Conservation (phyloP, 2,329 filamentous ascomycete genomes). For the Lasiodiplodia citricola region DNA sequence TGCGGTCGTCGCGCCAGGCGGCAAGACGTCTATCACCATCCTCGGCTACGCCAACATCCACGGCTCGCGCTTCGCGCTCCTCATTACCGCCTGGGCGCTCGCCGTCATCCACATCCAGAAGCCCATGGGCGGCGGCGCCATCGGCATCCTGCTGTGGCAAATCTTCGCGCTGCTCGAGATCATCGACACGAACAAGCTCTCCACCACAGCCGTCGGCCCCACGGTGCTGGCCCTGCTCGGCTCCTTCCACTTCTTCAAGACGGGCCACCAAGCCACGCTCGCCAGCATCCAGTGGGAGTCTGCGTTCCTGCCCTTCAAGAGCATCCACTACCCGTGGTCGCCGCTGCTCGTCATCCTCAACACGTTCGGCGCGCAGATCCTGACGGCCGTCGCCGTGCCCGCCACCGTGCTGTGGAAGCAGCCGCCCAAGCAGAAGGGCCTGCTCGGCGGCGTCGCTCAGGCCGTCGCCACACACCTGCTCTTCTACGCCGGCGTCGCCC, state of each 20-base stretch:
- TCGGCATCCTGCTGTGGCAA: conserved; percentile 85
- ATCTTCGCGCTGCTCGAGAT: conserved; percentile 76
- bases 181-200: conserved; percentile 61
- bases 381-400: conserved; percentile 80
- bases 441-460: conserved; percentile 73
- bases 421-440: conserved; percentile 67
- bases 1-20: conserved; percentile 36
- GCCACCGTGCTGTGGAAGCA: conserved; percentile 89
- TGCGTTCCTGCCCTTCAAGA: conserved; percentile 86
- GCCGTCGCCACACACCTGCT: conserved; percentile 76
- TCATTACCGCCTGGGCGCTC: conserved; percentile 78
- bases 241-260: conserved; percentile 96
- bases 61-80: conserved; percentile 85
- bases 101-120: conserved; percentile 84
- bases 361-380: conserved; percentile 85
- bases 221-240: conserved; percentile 85
- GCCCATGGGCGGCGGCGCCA: conserved; percentile 87
- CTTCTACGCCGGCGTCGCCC: conserved; percentile 81
- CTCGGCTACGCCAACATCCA: conserved; percentile 93
- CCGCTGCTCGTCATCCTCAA: conserved; percentile 83
- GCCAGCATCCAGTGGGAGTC: conserved; percentile 94
- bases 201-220: conserved; percentile 75
- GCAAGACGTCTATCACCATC: conserved; percentile 66
- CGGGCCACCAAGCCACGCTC: conserved; percentile 89
- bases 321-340: conserved; percentile 86